Evolutionary conservation across 345 rosid species (phyloP), one percentile per base, ranked within the genome.

Genomic region (Dimocarpus longan): DNA sequence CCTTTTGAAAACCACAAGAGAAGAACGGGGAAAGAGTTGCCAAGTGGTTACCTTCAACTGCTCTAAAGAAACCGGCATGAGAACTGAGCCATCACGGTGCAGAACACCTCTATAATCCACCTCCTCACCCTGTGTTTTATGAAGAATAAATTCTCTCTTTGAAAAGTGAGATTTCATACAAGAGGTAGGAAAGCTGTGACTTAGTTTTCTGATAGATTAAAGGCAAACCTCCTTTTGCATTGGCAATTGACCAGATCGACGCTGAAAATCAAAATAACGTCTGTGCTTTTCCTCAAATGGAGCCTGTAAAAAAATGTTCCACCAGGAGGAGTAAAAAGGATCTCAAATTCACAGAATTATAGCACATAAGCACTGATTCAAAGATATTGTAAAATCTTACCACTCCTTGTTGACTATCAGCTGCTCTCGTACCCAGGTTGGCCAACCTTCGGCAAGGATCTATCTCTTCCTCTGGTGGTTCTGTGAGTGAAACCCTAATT

Each of bases 21-120:
- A 73, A 24, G 43, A 62, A 73, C 48, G 59, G 69, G 68, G 43
- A 56, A 70, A 74, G 56, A 74, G 26, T 32, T 43, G n/a, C 28
- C 56, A 44, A 67, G 77, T 19, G 18, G 50, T 71, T 83, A 92
- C 98, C 91, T 94, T 94, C 71, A 96, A 84, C 77, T 93, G 95
- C 85, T 96, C 90, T 81, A 90, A 74, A 77, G 97, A 88, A 83
- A 94, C 87, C 6, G 95, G 88, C 98, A 90, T 91, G 32, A 96
- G 90, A 78, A 96, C 98, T 22, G 98, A 96, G 71, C 99, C 99
- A 87, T 96, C 98, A 73, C 99, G 97, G 83, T 96, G 99, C 86
- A 94, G 89, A 68, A 83, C 97, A 60, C 95, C 95, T 86, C 99
- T 92, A 81, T 88, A 96, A 85, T 96, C 99, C 63, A 94, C 98